Evolutionary conservation across 1,139 yeast genomes (phyloP).

Genomic region (Taphrina communis): DNA sequence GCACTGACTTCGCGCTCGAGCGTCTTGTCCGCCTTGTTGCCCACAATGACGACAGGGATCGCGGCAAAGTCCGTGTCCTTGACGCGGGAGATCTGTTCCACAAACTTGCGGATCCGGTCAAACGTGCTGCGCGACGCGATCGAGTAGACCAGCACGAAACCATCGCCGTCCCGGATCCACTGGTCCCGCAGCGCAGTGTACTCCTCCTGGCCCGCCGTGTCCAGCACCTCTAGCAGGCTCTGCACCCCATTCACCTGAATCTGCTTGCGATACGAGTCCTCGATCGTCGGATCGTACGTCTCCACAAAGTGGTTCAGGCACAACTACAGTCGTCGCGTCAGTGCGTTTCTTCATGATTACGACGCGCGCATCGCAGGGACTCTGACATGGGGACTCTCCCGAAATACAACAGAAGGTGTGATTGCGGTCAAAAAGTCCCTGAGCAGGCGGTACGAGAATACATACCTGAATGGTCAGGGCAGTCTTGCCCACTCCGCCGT

Average conservation of each 20-base stretch:
- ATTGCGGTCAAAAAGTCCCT: too few relatives aligned
- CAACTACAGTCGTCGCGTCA: conserved; percentile 25
- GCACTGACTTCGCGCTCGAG: conserved; percentile 76
- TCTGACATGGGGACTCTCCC: too few relatives aligned
- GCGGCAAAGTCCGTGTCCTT: conserved; percentile 64
- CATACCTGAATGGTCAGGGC: conserved; percentile 36
- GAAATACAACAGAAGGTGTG: too few relatives aligned
- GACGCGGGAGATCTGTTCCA: conserved; percentile 87
- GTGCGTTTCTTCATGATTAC: too few relatives aligned
- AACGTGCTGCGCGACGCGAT: conserved; percentile 87
- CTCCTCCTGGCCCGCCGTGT: conserved; percentile 98
- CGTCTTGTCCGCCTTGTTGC: conserved; percentile 78
- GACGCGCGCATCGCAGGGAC: too few relatives aligned
- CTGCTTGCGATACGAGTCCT: conserved; percentile 92
- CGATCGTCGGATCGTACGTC: conserved; percentile 97
- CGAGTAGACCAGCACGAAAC: conserved; percentile 84
- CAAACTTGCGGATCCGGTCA: conserved; percentile 76
- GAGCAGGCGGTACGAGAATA: not conserved
- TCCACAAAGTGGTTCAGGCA: conserved; percentile 45
- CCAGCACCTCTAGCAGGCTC: conserved; percentile 88
- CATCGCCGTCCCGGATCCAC: conserved; percentile 74
- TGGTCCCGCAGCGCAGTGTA: conserved; percentile 94
- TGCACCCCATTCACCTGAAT: conserved; percentile 91
- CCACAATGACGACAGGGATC: conserved; percentile 64
- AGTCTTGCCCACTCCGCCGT: conserved; percentile 94